phyloP scores from a whole-genome alignment of 2,329 filamentous ascomycete species.

The Aspergillus brasiliensis region DNA sequence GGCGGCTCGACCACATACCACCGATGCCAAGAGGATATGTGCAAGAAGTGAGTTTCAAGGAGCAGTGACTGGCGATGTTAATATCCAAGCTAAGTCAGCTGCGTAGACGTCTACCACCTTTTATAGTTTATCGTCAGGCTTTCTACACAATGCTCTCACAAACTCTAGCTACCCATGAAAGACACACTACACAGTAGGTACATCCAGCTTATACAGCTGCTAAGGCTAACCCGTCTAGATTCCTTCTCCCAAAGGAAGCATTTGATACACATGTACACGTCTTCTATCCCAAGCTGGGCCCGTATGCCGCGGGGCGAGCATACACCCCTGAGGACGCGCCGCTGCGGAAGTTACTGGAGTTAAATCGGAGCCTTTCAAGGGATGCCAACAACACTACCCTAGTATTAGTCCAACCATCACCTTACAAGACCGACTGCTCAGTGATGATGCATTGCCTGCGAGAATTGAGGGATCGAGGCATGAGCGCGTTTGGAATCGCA shows the following conservation, averaged over 20 bases:
- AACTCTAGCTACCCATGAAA: neutral
- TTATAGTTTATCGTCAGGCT: neutral
- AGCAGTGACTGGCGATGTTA: too few relatives aligned
- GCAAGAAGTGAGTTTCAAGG: too few relatives aligned
- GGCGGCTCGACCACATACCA: too few relatives aligned
- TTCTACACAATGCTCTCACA: neutral
- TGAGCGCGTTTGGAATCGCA: neutral
- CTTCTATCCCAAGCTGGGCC: slow-evolving; percentile 3
- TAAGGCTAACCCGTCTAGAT: neutral
- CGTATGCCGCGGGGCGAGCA: neutral
- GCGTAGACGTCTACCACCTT: neutral
- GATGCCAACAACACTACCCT: neutral
- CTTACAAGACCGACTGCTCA: neutral
- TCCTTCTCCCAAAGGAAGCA: neutral
- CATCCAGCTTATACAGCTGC: neutral
- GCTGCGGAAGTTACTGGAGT: neutral
- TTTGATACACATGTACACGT: slow-evolving; percentile 7
- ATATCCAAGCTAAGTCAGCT: too few relatives aligned
- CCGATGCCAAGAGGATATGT: too few relatives aligned
- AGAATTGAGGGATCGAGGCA: neutral
- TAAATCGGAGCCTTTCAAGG: neutral
- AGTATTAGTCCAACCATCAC: slow-evolving; percentile 4
- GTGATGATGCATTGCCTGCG: slow-evolving; percentile 3
- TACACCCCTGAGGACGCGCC: slow-evolving; percentile 3
- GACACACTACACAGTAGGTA: neutral